Percentiles rank a stretch among this genome's conserved stretches.
phyloP scores from a whole-genome alignment of 345 rosid genomes.

The Brassica rapa region DNA sequence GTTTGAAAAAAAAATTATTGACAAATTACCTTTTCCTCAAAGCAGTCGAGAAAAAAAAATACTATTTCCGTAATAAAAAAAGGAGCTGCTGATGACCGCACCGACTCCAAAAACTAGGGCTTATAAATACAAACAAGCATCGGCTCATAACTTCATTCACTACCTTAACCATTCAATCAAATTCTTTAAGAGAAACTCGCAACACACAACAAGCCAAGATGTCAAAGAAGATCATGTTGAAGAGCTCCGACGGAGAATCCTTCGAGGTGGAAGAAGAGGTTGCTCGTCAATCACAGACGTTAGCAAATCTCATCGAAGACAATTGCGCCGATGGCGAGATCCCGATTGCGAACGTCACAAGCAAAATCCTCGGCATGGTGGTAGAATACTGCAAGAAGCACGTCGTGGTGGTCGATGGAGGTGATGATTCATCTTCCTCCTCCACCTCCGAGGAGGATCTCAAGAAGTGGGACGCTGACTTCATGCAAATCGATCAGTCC shows the following conservation, averaged over 20 bases:
- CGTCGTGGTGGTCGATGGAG: slow-evolving; percentile 28
- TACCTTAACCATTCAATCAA: neutral
- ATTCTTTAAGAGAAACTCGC: neutral
- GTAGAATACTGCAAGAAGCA: slow-evolving; percentile 71
- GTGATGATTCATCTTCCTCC: neutral
- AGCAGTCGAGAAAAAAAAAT: neutral
- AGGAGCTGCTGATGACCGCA: neutral
- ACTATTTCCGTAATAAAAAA: neutral
- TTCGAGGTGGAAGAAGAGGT: slow-evolving; percentile 57
- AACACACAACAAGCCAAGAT: neutral
- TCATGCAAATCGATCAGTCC: slow-evolving; percentile 53
- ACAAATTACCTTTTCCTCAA: neutral
- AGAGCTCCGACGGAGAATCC: slow-evolving; percentile 55
- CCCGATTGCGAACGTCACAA: slow-evolving; percentile 54
- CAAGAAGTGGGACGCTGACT: slow-evolving; percentile 60
- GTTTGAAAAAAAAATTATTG: neutral
- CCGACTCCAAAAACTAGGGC: neutral
- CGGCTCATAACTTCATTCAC: neutral
- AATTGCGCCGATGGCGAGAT: slow-evolving; percentile 48
- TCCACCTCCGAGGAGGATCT: slow-evolving; percentile 39
- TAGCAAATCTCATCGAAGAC: slow-evolving; percentile 57
- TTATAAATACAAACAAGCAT: neutral
- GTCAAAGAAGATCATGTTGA: slow-evolving; percentile 41
- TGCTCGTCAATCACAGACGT: slow-evolving; percentile 50
- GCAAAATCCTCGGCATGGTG: slow-evolving; percentile 55